A percentile compares a stretch with the other conserved stretches of the same genome.
Conservation (phyloP, 345 rosid genomes). For the Eucalyptus erythrocorys region DNA sequence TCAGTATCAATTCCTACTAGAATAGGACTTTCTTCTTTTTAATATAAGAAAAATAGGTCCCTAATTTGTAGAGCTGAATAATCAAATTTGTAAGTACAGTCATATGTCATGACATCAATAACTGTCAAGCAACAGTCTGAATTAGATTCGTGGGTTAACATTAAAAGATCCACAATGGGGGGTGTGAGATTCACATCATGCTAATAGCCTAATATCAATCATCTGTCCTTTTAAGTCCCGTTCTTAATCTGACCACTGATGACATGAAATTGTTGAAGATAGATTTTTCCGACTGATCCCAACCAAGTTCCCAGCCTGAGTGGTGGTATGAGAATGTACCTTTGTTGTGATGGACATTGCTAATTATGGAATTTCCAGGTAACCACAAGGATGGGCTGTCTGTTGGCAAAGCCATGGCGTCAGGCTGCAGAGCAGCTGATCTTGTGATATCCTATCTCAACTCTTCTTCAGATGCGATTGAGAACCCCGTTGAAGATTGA, state of each 20-base stretch:
- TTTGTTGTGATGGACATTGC: not conserved
- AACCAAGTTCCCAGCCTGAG: not conserved
- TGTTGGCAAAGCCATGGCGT: constrained; percentile 72
- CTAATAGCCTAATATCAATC: not conserved
- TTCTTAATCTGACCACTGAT: not conserved
- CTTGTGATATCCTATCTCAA: constrained; percentile 66
- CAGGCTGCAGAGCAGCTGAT: constrained; percentile 91
- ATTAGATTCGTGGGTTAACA: not conserved
- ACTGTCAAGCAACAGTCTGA: not conserved
- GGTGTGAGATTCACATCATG: not conserved
- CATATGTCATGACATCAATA: not conserved
- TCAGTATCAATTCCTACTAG: not conserved
- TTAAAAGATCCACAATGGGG: not conserved
- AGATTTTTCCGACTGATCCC: not conserved
- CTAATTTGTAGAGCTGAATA: not conserved
- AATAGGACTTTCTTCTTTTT: not conserved
- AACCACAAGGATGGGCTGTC: constrained; percentile 86
- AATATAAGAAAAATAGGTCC: not conserved
- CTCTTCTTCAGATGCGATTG: constrained; percentile 28
- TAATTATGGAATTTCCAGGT: constrained; percentile 25
- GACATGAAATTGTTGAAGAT: not conserved
- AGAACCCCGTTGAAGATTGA: constrained; percentile 1
- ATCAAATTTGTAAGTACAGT: not conserved
- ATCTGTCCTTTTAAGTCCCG: not conserved
- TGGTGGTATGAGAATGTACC: not conserved